Evolutionary conservation across 352 stramenopile species (phyloP).

Genomic region (Globisporangium paddicum): DNA sequence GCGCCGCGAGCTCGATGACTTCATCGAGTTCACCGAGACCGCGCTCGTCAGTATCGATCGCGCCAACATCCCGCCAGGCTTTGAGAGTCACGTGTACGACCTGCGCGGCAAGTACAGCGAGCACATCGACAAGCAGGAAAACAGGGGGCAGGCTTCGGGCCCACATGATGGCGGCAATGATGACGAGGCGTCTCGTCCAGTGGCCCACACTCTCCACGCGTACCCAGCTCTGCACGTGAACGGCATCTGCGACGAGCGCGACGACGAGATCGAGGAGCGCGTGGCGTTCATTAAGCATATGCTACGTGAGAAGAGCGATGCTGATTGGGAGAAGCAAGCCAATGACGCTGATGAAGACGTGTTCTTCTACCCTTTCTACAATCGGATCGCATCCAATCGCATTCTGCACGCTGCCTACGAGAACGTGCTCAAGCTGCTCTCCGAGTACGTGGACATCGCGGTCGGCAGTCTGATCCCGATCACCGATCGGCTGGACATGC

Average conservation of each 20-base stretch:
- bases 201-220: constrained; percentile 28
- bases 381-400: constrained; percentile 1
- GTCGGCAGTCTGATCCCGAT: constrained; percentile 35
- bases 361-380: constrained; percentile 60
- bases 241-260: constrained; percentile 42
- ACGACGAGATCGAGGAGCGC: constrained; percentile 49
- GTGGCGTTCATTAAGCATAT: constrained; percentile 27
- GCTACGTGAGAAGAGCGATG: not conserved
- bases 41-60: constrained; percentile 25
- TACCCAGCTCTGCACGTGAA: constrained; percentile 54
- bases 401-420: constrained; percentile 55
- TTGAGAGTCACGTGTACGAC: constrained; percentile 41
- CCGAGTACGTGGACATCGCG: constrained; percentile 54
- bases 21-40: constrained; percentile 47
- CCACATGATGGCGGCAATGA: not conserved
- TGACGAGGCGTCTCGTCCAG: constrained; percentile 11
- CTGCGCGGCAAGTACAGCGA: constrained; percentile 21
- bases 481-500: constrained; percentile 25
- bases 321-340: not conserved
- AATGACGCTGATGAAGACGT: constrained; percentile 11
- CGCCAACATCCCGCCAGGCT: constrained; percentile 35
- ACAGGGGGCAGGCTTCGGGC: not conserved
- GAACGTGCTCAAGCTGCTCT: constrained; percentile 53
- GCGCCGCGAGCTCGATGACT: constrained; percentile 42
- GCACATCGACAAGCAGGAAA: not conserved